Percentiles rank a stretch among this genome's conserved stretches.
These are phyloP conservation scores for Claviceps fusiformis DNA, from an alignment of 2,329 filamentous ascomycete species.

Conservation along the genomic window DNA sequence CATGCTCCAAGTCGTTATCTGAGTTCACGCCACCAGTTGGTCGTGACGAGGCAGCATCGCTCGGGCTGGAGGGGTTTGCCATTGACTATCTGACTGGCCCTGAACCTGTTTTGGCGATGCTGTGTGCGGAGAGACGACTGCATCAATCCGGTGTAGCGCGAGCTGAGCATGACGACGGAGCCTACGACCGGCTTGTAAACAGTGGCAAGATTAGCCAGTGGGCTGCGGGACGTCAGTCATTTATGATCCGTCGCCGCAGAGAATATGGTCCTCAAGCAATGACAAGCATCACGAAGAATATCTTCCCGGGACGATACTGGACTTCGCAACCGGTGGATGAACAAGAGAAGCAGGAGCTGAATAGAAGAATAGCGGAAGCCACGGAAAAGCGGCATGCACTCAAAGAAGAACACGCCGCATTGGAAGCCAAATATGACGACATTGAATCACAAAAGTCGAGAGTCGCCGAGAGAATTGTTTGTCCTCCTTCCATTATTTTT, in stretches of 20 bases:
- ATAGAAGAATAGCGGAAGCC: constrained; percentile 35
- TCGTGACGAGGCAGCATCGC: constrained; percentile 34
- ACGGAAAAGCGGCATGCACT: constrained; percentile 21
- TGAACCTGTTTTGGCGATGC: constrained; percentile 70
- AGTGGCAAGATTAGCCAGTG: constrained; percentile 50
- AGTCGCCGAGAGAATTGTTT: constrained; percentile 25
- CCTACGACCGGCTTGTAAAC: constrained; percentile 51
- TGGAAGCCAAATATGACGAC: constrained; percentile 25
- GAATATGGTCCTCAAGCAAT: constrained; percentile 69
- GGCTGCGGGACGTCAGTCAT: constrained; percentile 52
- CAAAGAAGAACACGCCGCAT: constrained; percentile 18
- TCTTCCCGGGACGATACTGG: constrained; percentile 55
- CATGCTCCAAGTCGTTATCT: constrained; percentile 39
- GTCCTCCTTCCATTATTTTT: constrained; percentile 3
- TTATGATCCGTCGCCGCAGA: constrained; percentile 52
- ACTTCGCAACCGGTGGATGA: constrained; percentile 63
- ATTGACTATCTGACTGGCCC: constrained; percentile 71
- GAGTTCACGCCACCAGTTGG: constrained; percentile 42
- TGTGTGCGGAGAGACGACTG: constrained; percentile 61
- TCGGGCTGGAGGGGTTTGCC: constrained; percentile 70
- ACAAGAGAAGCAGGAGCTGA: constrained; percentile 47
- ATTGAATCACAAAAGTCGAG: constrained; percentile 30
- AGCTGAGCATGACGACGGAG: constrained; percentile 48
- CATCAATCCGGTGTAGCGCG: constrained; percentile 55
- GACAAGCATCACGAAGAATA: constrained; percentile 50